Evolutionary conservation across 352 stramenopile genomes (phyloP).

Genomic region (Globisporangium camurandrum): DNA sequence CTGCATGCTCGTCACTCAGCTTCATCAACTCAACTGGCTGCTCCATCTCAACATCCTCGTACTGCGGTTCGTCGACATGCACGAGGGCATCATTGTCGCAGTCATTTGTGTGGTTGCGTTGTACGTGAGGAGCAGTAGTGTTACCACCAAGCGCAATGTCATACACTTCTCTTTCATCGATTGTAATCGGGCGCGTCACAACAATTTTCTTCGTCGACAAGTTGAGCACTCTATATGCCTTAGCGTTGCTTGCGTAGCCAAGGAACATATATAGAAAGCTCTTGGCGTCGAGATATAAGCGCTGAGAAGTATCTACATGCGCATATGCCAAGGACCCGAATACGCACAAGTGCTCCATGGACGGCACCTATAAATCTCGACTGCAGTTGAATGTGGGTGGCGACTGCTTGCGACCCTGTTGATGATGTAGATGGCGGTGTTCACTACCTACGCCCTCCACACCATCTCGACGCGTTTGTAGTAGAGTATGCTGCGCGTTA

Average conservation of each 20-base stretch:
- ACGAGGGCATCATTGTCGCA: background rate
- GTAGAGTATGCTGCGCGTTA: conserved; percentile 17
- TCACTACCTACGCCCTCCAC: conserved; percentile 25
- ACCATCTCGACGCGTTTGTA: conserved; percentile 13
- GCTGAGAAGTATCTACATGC: no score
- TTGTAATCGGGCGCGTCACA: background rate
- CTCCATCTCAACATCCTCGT: background rate
- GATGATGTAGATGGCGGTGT: conserved; percentile 20
- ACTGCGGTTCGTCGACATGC: background rate
- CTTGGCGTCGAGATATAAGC: no score
- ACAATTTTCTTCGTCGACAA: conserved; percentile 4
- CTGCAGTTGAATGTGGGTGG: background rate
- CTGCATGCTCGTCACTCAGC: background rate
- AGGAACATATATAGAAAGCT: no score
- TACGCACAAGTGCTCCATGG: no score
- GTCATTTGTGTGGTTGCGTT: background rate
- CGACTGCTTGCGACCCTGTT: conserved; percentile 10
- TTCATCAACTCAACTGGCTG: background rate
- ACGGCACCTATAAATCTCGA: conserved; percentile 12
- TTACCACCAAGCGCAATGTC: background rate
- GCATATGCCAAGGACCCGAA: no score
- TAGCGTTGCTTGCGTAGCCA: conserved; percentile 12
- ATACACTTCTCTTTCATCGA: background rate
- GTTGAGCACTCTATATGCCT: conserved; percentile 16
- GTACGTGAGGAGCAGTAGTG: background rate